Base-by-base conservation (phyloP, 495 filamentous ascomycete species). In the Cercophora newfieldiana region DNA sequence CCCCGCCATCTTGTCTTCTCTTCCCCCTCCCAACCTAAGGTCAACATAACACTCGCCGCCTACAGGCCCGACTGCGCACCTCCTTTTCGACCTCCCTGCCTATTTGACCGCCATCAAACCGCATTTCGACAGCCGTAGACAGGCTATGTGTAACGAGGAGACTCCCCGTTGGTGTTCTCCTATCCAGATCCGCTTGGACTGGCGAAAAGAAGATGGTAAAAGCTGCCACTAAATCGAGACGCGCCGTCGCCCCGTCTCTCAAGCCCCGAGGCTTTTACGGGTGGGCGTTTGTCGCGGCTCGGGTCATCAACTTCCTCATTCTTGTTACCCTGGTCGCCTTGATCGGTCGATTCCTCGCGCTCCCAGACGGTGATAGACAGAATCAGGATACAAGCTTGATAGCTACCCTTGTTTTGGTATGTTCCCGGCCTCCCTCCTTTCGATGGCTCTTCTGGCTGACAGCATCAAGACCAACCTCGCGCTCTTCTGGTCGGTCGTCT, bases 401-500 rank as follows among this genome's bases (percentile, higher is more conserved):
- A 16, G 91, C 88, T n/a, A 90, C 89, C 3, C 82, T 95, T 66
- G 85, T 82, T 30, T 86, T 94, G 63, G 91, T 58, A 19, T 7
- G 5, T 29, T 25, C 7, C 48, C 37, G 48, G 26, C 56, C 10
- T 44, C 10, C 53, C 28, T 59, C 44, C 24, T 19, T 30, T 64
- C 28, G 48, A 24, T 31, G 33, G 7, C 59, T 62, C 47, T 55
- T 18, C 69, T 73, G 22, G 73, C 64, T 51, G 22, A 58, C 21
- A 18, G 55, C 7, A 22, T 63, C 25, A 19, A 96, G 91, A 87
- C 88, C 26, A 89, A 85, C 77, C 87, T 95, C 68, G 87, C 90
- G 16, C 84, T 87, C 24, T 83, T 96, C 66, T 97, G 96, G 80
- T 83, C 87, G 68, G 78, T 89, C 51, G 88, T 94, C 67, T 89